Conservation (phyloP, 306 rosid genomes). For the Boehmeria nivea region DNA sequence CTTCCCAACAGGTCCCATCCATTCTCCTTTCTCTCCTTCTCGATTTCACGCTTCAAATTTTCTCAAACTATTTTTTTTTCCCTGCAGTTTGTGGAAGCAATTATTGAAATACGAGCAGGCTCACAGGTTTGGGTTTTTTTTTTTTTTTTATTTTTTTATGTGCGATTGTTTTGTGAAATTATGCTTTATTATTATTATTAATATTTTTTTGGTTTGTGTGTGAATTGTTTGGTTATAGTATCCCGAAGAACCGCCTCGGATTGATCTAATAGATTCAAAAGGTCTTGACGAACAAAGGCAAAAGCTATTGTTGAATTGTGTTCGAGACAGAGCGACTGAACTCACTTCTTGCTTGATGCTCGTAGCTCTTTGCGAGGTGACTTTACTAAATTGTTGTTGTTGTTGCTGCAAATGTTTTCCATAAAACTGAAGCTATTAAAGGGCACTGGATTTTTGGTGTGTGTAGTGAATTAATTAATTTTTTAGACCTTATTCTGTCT, state of each 20-base stretch:
- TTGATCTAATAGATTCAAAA: constrained; percentile 54
- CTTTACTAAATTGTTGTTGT: constrained; percentile 17
- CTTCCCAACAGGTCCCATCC: constrained; percentile 55
- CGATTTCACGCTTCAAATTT: not conserved
- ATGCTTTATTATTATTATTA: not conserved
- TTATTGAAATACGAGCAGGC: constrained; percentile 42
- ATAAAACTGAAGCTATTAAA: too few relatives aligned
- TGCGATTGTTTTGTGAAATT: too few relatives aligned
- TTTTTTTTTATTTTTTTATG: not conserved
- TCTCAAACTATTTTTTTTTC: not conserved
- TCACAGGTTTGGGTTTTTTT: constrained; percentile 42
- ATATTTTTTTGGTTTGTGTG: not conserved
- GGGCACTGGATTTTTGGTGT: too few relatives aligned
- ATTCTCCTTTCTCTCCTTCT: not conserved
- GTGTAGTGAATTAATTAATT: too few relatives aligned
- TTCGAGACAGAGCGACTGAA: constrained; percentile 46
- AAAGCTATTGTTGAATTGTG: constrained; percentile 31
- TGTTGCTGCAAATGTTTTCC: not conserved
- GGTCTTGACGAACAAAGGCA: constrained; percentile 64
- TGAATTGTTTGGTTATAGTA: constrained; percentile 39
- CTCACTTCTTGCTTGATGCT: constrained; percentile 66
- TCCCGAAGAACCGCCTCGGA: constrained; percentile 57
- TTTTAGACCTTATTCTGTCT: too few relatives aligned
- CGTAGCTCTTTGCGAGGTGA: constrained; percentile 78
- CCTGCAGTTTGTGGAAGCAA: constrained; percentile 71